Conservation (phyloP, 345 rosid species). For the Ceriops zippeliana region DNA sequence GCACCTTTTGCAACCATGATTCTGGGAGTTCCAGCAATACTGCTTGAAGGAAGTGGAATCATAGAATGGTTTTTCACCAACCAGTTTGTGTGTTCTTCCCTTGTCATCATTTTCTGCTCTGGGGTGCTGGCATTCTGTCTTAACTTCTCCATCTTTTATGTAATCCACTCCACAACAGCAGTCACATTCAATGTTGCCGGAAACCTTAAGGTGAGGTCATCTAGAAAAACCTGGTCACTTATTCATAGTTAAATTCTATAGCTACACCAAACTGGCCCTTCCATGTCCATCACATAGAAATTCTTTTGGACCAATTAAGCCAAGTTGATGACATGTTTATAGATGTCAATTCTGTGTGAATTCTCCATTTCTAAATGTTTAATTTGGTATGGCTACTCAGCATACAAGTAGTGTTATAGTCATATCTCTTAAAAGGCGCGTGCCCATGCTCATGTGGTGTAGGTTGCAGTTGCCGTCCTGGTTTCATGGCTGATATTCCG, state of each 20-base stretch:
- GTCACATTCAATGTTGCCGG: conserved; percentile 99
- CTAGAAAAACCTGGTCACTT: not conserved
- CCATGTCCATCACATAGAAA: too few relatives aligned
- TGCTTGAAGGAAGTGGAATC: conserved; percentile 89
- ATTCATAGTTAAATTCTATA: too few relatives aligned
- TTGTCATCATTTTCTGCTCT: conserved; percentile 76
- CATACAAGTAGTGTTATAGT: not conserved
- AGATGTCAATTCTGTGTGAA: too few relatives aligned
- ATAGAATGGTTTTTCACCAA: conserved; percentile 69
- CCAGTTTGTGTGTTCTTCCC: conserved; percentile 48
- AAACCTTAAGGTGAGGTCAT: conserved; percentile 81
- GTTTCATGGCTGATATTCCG: conserved; percentile 91
- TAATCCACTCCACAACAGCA: conserved; percentile 97
- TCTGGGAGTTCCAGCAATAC: conserved; percentile 73
- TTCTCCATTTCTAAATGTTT: too few relatives aligned
- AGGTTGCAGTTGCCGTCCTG: conserved; percentile 97
- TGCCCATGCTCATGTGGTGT: not conserved
- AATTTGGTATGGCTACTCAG: too few relatives aligned
- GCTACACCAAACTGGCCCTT: too few relatives aligned
- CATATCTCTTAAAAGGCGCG: not conserved
- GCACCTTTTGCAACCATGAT: conserved; percentile 98
- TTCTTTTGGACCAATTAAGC: too few relatives aligned
- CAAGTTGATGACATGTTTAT: too few relatives aligned
- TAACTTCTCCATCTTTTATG: conserved; percentile 96
- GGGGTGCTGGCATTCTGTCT: conserved; percentile 96